These are phyloP conservation scores for Macrotyloma uniflorum DNA, from an alignment of 306 rosid species.

Conservation along the genomic window DNA sequence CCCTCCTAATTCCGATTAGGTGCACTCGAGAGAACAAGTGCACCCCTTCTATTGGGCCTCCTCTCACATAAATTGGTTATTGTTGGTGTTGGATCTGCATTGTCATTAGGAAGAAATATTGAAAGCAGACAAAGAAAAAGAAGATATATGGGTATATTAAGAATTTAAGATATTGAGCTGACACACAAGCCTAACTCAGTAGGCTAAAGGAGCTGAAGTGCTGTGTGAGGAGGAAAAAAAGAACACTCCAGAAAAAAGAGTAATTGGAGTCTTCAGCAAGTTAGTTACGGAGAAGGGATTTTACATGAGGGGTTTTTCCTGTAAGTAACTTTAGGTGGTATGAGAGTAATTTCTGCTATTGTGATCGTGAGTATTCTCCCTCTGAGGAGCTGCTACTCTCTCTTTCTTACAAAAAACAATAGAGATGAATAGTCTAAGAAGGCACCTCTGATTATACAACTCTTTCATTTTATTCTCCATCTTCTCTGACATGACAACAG, in stretches of 20 bases:
- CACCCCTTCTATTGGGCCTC: no score
- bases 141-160: not conserved
- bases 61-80: no score
- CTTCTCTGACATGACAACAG: constrained; percentile 84
- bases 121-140: not conserved
- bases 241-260: not conserved
- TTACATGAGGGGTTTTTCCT: not conserved
- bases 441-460: constrained; percentile 73
- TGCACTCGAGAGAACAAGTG: no score
- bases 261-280: not conserved
- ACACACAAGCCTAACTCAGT: not conserved
- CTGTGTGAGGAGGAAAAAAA: not conserved
- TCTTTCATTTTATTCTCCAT: constrained; percentile 66
- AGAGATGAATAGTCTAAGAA: constrained; percentile 30
- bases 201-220: not conserved
- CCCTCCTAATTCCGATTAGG: not conserved
- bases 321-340: not conserved
- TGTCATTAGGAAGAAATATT: not conserved
- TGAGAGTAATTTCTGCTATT: not conserved
- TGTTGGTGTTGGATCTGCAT: no score
- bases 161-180: constrained; percentile 9
- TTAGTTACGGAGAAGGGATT: not conserved
- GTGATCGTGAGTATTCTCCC: not conserved
- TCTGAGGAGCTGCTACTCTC: not conserved
- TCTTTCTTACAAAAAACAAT: constrained; percentile 10